Base-by-base conservation (phyloP, 2,329 filamentous ascomycete species). In the Hymenoscyphus occultus region DNA sequence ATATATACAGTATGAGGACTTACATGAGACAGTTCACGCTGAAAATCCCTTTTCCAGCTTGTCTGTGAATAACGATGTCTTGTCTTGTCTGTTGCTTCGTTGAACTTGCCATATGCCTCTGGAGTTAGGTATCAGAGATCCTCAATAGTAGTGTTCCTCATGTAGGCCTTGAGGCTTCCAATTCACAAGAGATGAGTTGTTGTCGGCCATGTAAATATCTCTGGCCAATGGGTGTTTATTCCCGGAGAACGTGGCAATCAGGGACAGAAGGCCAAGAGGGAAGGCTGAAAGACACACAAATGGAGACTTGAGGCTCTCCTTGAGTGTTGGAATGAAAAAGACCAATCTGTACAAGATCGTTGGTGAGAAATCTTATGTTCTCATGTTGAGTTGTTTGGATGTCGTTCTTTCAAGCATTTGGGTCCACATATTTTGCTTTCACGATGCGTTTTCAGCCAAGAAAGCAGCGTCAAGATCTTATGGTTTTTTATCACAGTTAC, bases 11-110 rank as follows among this genome's bases (percentile, higher is more conserved):
- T 35, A 35, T 35, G 1, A 7, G 5, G 56, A 56, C 64, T 63
- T 61, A 66, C 64, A 66, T 54, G 19, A 66, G 40, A 39, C 45
- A 61, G 32, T 63, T 59, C n/a, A 64, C 48, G 14, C 56, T 64
- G 58, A 61, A 61, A 7, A 66, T 39, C 10, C 42, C 31, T 12
- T 13, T 14, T n/a, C 9, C 12, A 9, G 12, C 19, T 39, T 39
- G 56, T 39, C 39, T 57, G 14, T 28, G 56, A 56, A 32, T 22
- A 56, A 56, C 31, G 5, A 54, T 54, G 22, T 54, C 48, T 54
- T 54, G 19, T 54, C 48, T 54, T 54, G 22, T n/a, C 42, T 45
- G 22, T 54, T 7, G 48, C 13, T 28, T 22, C 48, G 19, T 40
- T 54, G 28, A n/a, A 39, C 61, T 39, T 22, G 61, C 61, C 61